Conservation (phyloP, 1,284 basidiomycete genomes). For the Pholiota adiposa region DNA sequence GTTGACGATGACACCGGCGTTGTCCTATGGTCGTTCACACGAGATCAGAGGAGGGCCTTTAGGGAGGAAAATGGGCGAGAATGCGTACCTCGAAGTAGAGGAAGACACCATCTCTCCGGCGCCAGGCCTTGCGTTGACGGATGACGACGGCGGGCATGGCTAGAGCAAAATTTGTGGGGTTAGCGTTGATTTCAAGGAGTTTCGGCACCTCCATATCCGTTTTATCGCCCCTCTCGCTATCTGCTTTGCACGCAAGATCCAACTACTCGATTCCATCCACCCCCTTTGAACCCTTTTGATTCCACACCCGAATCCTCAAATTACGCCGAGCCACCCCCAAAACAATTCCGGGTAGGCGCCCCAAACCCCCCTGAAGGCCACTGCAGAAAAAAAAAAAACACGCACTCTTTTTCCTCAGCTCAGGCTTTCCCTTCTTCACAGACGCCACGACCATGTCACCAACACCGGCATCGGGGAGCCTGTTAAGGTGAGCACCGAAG, state of each 20-base stretch:
- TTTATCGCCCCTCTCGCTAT: not conserved
- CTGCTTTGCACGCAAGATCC: not conserved
- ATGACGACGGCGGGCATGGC: conserved; percentile 98
- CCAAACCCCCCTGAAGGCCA: not conserved
- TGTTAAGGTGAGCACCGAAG: conserved; percentile 95
- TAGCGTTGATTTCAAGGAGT: not conserved
- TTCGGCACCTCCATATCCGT: not conserved
- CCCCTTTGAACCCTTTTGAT: no score
- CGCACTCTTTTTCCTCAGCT: conserved; percentile 99
- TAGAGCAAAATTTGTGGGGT: conserved; percentile 33
- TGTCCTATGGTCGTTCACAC: conserved; percentile 66
- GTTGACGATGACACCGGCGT: conserved; percentile 97
- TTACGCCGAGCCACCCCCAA: no score
- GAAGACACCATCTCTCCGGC: conserved; percentile 97
- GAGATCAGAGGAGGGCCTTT: not conserved
- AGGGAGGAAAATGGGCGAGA: not conserved
- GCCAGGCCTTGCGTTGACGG: conserved; percentile 99
- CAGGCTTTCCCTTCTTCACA: conserved; percentile 99
- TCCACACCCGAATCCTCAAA: no score
- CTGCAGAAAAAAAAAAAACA: conserved; percentile 4
- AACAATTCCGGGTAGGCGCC: no score
- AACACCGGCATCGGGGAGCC: conserved; percentile 97
- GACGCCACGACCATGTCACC: conserved; percentile 99
- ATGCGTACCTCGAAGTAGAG: conserved; percentile 91
- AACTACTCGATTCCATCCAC: not conserved